These are phyloP conservation scores for Ichthyophonus hoferi DNA, from an alignment of 208 protist species.

Conservation along the genomic window DNA sequence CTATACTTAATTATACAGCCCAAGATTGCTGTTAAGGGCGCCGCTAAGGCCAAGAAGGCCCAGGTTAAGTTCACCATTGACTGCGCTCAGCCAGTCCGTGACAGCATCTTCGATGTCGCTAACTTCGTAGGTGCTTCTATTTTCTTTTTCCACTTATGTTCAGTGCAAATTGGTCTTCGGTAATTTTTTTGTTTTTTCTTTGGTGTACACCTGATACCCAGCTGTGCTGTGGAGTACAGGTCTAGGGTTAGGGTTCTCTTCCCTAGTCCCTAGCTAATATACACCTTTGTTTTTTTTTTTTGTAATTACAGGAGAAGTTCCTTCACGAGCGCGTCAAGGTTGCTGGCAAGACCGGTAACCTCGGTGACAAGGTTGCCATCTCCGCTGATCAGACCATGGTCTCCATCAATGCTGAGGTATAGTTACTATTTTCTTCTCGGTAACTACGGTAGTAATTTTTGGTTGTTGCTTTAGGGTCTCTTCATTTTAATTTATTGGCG, in stretches of 20 bases:
- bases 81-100: constrained; percentile 33
- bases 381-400: constrained; percentile 81
- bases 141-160: neutral
- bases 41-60: constrained; percentile 37
- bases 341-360: constrained; percentile 91
- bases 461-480: too few species aligned
- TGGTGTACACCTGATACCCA: neutral
- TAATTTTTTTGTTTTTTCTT: neutral
- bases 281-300: neutral
- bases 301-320: constrained; percentile 77
- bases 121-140: constrained; percentile 1
- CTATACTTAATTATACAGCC: too few species aligned
- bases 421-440: too few species aligned
- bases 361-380: constrained; percentile 83
- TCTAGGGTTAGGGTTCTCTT: constrained; percentile 23
- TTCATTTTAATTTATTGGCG: too few species aligned
- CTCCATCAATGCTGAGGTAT: constrained; percentile 72
- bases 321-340: constrained; percentile 93
- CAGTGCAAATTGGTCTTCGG: neutral
- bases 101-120: constrained; percentile 32
- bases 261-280: constrained; percentile 18
- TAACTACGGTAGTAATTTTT: too few species aligned
- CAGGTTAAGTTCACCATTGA: constrained; percentile 28
- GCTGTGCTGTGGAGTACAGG: neutral
- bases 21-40: constrained; percentile 2